These are phyloP conservation scores for Dillenia suffruticosa DNA, from an alignment of 164 flowering plant species.

Conservation along the genomic window DNA sequence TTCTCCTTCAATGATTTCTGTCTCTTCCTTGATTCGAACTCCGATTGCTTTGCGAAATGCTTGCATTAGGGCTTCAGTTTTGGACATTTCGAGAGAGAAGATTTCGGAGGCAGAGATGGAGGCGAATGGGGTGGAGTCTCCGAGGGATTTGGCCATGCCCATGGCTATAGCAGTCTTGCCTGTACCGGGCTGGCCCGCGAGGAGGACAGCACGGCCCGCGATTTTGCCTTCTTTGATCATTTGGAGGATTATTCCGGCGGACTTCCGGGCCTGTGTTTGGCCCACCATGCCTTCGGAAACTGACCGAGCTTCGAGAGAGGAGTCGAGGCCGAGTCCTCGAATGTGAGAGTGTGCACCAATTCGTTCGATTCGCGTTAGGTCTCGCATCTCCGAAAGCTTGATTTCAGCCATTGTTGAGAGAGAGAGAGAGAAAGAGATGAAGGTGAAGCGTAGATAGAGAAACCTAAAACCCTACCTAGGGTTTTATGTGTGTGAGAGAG, in stretches of 20 bases:
- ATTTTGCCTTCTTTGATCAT: conserved; percentile 89
- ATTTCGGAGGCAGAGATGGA: conserved; percentile 84
- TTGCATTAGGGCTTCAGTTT: conserved; percentile 85
- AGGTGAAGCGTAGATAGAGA: no score
- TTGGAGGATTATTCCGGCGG: conserved; percentile 87
- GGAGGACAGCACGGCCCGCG: conserved; percentile 84
- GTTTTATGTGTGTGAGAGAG: no score
- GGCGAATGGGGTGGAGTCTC: conserved; percentile 89
- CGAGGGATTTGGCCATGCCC: conserved; percentile 94
- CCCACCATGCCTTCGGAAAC: conserved; percentile 96
- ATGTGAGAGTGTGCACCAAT: conserved; percentile 98
- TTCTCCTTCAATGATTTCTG: conserved; percentile 90
- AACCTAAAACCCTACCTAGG: no score
- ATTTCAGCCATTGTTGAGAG: conserved; percentile 61
- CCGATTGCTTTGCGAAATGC: conserved; percentile 87
- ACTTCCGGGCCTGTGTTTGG: conserved; percentile 75
- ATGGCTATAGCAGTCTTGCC: conserved; percentile 95
- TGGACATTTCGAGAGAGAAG: conserved; percentile 89
- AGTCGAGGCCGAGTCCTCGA: conserved; percentile 94
- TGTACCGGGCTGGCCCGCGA: conserved; percentile 94
- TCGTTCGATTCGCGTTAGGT: conserved; percentile 89
- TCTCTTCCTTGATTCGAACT: conserved; percentile 88
- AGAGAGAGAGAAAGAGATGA: neutral
- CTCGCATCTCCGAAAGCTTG: conserved; percentile 73
- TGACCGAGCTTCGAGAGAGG: conserved; percentile 69